Conservation (phyloP, 78 protist genomes). For the Bigelowiella natans region DNA sequence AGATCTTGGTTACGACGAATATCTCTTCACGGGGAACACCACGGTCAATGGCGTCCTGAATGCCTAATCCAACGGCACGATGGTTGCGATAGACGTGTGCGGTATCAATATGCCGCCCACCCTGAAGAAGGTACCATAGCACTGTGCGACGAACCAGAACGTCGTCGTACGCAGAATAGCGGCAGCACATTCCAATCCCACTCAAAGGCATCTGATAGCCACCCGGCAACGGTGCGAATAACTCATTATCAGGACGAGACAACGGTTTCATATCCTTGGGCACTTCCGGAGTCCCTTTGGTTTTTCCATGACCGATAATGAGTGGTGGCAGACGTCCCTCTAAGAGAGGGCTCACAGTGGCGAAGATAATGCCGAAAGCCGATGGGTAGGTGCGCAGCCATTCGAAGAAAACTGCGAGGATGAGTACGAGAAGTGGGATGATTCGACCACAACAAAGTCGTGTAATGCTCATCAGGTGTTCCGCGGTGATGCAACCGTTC, state of each 20-base stretch:
- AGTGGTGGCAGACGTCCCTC: too few relatives aligned
- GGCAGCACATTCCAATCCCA: constrained; percentile 23
- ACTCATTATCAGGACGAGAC: background rate
- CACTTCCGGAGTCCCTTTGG: constrained; percentile 10
- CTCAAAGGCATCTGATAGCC: background rate
- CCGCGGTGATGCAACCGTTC: too few relatives aligned
- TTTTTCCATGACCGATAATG: too few relatives aligned
- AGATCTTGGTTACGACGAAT: too few relatives aligned
- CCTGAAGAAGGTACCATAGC: constrained; percentile 17
- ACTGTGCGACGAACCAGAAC: background rate
- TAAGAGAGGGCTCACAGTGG: too few relatives aligned
- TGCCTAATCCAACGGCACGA: background rate
- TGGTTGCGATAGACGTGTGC: constrained; percentile 18
- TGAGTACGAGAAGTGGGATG: too few relatives aligned
- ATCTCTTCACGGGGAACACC: constrained; percentile 14
- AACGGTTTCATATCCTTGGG: background rate
- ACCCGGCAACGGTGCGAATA: background rate
- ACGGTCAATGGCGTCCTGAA: background rate
- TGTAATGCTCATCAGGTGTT: too few relatives aligned
- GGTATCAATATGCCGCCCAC: constrained; percentile 4
- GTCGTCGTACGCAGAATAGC: background rate
- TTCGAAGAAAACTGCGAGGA: too few relatives aligned
- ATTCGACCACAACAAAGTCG: too few relatives aligned
- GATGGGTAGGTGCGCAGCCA: too few relatives aligned
- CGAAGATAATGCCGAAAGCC: too few relatives aligned